Base-by-base conservation (phyloP, 2,329 filamentous ascomycete genomes). In the Whalleya microplaca region DNA sequence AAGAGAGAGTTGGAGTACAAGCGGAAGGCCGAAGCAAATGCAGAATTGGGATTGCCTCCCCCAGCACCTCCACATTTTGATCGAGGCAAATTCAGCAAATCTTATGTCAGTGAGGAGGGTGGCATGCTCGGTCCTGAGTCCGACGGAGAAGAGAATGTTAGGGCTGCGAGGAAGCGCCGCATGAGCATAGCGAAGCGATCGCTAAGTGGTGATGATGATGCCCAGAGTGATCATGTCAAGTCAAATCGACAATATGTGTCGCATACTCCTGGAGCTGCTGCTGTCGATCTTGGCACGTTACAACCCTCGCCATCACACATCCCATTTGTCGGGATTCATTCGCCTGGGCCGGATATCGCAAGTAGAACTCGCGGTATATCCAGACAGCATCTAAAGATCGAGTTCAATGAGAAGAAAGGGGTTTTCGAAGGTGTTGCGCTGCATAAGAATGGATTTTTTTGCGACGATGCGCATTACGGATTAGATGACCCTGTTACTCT, bases 301-400 rank as follows among this genome's bases (percentile, higher is more conserved):
- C 80, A 84, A 4, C 85, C 87, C 1, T 84, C 85, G 21, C 84
- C 85, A 0, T 73, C 82, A 58, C 80, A 86, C 55, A 83, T 86
- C 53, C 85, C 87, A 2, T 81, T 90, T 55, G 80, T 92, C 47
- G 84, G 85, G 32, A 90, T 93, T 44, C 90, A 92, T 70, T 90
- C 89, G 2, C 85, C 85, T 0, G 82, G 83, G 1, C 82, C 82
- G 4, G 78, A 84, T 47, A 84, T 85, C 58, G 82, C 84, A 2
- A 78, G 72, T 57, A 84, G 83, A 60, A 90, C 89, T 48, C 90
- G 89, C 68, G 84, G 83, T 48, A 92, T 93, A 52, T 93, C 90
- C 2, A 80, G 89, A 58, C 78, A 88, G 64, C 90, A 94, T 70
- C 77, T 91, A 47, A 87, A 86, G 66, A 91, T 94, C 64, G 78